phyloP scores from a whole-genome alignment of 192 early-diverging fungal genomes.

The Jimgerdemannia flammicorona region DNA sequence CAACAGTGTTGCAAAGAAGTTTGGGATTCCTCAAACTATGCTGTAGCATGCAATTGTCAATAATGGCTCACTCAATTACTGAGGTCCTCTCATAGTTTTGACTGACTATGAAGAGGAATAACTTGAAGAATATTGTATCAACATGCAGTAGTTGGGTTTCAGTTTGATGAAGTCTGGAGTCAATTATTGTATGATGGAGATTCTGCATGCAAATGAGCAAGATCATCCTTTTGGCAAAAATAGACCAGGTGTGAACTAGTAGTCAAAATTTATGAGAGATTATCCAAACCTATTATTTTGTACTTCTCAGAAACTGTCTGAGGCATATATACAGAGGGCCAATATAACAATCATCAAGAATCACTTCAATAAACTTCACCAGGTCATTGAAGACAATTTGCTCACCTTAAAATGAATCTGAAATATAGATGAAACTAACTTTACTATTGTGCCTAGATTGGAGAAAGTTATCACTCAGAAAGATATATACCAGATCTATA shows the following conservation, averaged over 20 bases:
- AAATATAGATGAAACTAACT: no score
- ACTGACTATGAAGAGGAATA: constrained; percentile 6
- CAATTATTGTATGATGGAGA: constrained; percentile 10
- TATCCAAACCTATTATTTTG: neutral
- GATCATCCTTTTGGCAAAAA: constrained; percentile 2
- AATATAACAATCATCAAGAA: neutral
- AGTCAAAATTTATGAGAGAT: constrained; percentile 2
- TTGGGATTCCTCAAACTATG: constrained; percentile 1
- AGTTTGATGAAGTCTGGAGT: constrained; percentile 8
- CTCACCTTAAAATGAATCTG: no score
- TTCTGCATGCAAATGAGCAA: neutral
- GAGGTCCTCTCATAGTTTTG: neutral
- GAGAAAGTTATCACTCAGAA: no score
- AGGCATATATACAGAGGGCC: neutral
- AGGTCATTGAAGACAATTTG: no score
- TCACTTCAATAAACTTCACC: no score
- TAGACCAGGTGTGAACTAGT: constrained; percentile 4
- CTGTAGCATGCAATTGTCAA: constrained; percentile 9
- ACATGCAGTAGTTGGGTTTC: constrained; percentile 5
- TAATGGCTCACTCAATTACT: constrained; percentile 4
- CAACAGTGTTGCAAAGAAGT: constrained; percentile 2
- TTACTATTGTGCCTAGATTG: no score
- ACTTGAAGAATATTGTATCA: constrained; percentile 9
- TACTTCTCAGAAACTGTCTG: neutral
- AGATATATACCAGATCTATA: no score